Conservation (phyloP, 2,329 filamentous ascomycete genomes). For the Atkinsonella hypoxylon region DNA sequence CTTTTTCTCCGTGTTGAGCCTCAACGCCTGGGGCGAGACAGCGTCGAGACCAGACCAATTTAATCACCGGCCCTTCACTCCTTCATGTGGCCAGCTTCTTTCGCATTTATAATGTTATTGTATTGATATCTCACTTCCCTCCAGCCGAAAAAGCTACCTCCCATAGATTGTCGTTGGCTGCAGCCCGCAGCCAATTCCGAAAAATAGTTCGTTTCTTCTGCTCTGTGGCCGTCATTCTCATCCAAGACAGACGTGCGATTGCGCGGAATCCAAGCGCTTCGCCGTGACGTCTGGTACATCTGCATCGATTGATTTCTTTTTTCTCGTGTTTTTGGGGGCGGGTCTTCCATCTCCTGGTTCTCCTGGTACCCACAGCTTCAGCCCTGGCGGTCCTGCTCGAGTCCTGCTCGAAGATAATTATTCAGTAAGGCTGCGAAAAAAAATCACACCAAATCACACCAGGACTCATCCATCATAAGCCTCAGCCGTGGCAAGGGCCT, state of each 20-base stretch:
- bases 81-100: background rate
- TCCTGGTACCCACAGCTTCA: background rate
- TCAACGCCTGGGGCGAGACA: background rate
- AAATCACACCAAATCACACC: too few relatives aligned
- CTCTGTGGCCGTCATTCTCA: background rate
- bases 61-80: background rate
- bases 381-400: background rate
- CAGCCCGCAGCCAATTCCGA: too few relatives aligned
- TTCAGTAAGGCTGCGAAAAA: background rate
- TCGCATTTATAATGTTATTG: background rate
- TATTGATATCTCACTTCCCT: background rate
- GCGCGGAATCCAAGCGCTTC: background rate
- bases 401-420: background rate
- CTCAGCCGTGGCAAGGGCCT: background rate
- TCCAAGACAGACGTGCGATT: background rate
- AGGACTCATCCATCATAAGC: background rate
- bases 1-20: background rate
- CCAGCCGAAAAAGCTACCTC: background rate
- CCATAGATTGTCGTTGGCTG: background rate
- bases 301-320: background rate
- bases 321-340: too few relatives aligned
- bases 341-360: background rate
- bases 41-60: background rate
- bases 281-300: background rate
- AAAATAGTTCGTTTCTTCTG: too few relatives aligned